Percentiles rank a stretch among this genome's conserved stretches.
phyloP scores from a whole-genome alignment of 106 monocot species.

The Phalaenopsis aphrodite region DNA sequence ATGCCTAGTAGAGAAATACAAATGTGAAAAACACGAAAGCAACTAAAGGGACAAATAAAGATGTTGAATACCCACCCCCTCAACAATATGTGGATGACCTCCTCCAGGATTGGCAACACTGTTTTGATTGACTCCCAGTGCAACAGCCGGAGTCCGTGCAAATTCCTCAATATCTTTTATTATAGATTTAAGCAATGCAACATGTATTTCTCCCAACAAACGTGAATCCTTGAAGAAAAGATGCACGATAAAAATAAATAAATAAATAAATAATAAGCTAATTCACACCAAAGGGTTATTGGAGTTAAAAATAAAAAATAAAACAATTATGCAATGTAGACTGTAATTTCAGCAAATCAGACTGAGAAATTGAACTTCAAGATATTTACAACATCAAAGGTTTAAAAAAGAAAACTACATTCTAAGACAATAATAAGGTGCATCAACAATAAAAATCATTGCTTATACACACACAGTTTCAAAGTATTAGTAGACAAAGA shows the following conservation, averaged over 20 bases:
- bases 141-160: slow-evolving; percentile 62
- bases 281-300: neutral
- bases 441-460: no score
- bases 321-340: neutral
- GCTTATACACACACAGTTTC: no score
- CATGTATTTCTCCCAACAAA: slow-evolving; percentile 77
- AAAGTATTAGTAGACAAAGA: no score
- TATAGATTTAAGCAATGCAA: slow-evolving; percentile 68
- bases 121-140: slow-evolving; percentile 59
- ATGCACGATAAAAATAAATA: slow-evolving; percentile 3
- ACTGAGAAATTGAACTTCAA: neutral
- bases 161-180: slow-evolving; percentile 99
- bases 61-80: slow-evolving; percentile 46
- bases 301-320: neutral
- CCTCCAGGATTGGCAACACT: slow-evolving; percentile 81
- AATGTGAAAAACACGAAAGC: neutral
- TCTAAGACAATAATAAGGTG: no score
- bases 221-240: slow-evolving; percentile 56
- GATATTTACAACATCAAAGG: no score
- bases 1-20: slow-evolving; percentile 49
- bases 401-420: no score
- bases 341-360: neutral
- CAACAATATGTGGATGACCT: slow-evolving; percentile 88
- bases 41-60: neutral
- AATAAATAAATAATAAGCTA: neutral